Conservation (phyloP, 306 rosid genomes). For the Cercis canadensis region DNA sequence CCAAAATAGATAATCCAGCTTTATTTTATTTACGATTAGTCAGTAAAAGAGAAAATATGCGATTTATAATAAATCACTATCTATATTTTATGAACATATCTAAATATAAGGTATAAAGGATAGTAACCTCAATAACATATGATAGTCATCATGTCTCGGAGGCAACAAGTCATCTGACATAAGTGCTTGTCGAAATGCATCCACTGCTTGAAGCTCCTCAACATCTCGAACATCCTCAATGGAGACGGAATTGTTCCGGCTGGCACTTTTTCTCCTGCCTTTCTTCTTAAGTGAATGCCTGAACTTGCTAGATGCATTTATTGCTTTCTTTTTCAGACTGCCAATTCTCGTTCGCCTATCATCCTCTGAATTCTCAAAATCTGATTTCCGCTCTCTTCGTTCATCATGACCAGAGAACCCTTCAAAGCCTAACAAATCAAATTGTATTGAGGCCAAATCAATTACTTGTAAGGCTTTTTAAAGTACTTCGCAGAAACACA, state of each 20-base stretch:
- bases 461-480: not conserved
- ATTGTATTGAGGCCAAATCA: conserved; percentile 6
- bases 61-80: not conserved
- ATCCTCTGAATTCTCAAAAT: conserved; percentile 81
- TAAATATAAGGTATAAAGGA: not conserved
- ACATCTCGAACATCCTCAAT: conserved; percentile 88
- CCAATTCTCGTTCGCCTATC: conserved; percentile 75
- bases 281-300: conserved; percentile 82
- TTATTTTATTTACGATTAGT: not conserved
- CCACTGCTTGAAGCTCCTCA: conserved; percentile 80
- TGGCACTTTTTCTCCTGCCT: conserved; percentile 53
- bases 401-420: conserved; percentile 72
- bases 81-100: too few relatives aligned
- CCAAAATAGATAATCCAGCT: not conserved
- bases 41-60: not conserved
- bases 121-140: conserved; percentile 74
- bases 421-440: conserved; percentile 67
- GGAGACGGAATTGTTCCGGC: conserved; percentile 54
- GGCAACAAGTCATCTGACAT: conserved; percentile 74
- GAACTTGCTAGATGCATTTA: conserved; percentile 81
- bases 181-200: conserved; percentile 74
- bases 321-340: conserved; percentile 79
- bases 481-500: not conserved
- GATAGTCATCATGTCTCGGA: conserved; percentile 76
- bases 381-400: conserved; percentile 73